Percentiles rank a stretch among this genome's conserved stretches.
Evolutionary conservation across 768 basidiomycete species (phyloP).

Genomic region (Lactarius hatsudake): DNA sequence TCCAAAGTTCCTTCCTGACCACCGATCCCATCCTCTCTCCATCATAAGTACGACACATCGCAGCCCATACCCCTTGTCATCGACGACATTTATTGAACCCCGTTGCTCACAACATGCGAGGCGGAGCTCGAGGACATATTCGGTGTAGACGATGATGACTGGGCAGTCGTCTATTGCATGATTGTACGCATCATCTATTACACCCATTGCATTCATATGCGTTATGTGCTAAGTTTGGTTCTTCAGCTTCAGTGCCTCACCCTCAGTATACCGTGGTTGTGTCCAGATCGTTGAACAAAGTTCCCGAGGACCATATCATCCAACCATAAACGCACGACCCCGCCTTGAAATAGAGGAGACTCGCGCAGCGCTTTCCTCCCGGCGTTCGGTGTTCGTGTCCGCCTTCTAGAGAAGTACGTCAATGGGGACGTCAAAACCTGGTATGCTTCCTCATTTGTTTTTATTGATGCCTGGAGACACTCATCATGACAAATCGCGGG

Average conservation of each 20-base stretch:
- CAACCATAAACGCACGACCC: slow-evolving; percentile 71
- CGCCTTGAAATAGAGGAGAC: slow-evolving; percentile 73
- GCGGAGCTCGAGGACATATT: slow-evolving; percentile 76
- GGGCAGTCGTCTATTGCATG: slow-evolving; percentile 97
- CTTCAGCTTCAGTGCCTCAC: not conserved
- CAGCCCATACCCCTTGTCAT: not conserved
- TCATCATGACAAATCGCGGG: slow-evolving; percentile 70
- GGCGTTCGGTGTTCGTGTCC: slow-evolving; percentile 78
- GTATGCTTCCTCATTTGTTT: slow-evolving; percentile 32
- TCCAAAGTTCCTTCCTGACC: no score
- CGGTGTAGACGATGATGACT: slow-evolving; percentile 92
- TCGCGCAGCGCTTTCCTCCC: slow-evolving; percentile 68
- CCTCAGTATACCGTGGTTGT: slow-evolving; percentile 60
- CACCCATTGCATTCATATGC: not conserved
- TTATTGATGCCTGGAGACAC: slow-evolving; percentile 33
- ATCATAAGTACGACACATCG: no score
- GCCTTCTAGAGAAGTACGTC: slow-evolving; percentile 80
- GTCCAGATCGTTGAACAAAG: slow-evolving; percentile 75
- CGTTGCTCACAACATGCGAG: not conserved
- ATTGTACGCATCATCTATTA: slow-evolving; percentile 54
- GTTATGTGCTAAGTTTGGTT: not conserved
- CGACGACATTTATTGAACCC: not conserved
- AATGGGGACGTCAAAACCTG: slow-evolving; percentile 63
- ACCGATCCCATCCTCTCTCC: no score
- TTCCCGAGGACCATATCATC: slow-evolving; percentile 59